phyloP scores from a whole-genome alignment of 352 stramenopile genomes.

The Phytophthora citrophthora region DNA sequence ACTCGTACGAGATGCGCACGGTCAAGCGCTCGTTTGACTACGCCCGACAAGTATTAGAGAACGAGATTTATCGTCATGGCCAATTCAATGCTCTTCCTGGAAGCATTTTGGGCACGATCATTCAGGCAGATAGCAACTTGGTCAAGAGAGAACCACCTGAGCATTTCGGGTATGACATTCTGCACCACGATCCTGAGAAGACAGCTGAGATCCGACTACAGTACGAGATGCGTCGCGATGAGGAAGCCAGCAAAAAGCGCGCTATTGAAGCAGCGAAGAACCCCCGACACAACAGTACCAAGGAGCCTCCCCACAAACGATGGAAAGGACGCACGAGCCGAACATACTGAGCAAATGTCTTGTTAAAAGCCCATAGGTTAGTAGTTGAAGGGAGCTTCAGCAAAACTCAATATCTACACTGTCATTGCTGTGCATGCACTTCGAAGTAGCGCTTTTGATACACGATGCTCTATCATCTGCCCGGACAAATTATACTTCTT shows the following conservation, averaged over 20 bases:
- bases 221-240: conserved; percentile 69
- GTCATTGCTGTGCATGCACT: neutral
- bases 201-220: conserved; percentile 63
- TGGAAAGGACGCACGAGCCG: conserved; percentile 57
- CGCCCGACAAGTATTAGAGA: conserved; percentile 69
- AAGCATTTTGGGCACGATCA: conserved; percentile 80
- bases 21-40: conserved; percentile 93
- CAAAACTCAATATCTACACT: neutral
- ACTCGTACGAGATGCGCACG: conserved; percentile 93
- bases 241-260: conserved; percentile 64
- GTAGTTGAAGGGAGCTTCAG: conserved; percentile 22
- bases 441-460: neutral
- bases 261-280: conserved; percentile 28
- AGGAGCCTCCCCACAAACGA: conserved; percentile 62
- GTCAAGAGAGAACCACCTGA: conserved; percentile 58
- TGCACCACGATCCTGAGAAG: conserved; percentile 75
- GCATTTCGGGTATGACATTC: conserved; percentile 72
- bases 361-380: conserved; percentile 12
- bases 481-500: conserved; percentile 10
- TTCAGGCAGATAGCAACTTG: conserved; percentile 72
- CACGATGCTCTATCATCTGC: too few relatives aligned
- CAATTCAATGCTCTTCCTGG: conserved; percentile 67
- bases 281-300: conserved; percentile 31
- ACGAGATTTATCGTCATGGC: conserved; percentile 75
- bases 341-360: conserved; percentile 32